Evolutionary conservation across 441 rosid species (phyloP), one percentile per base, ranked within the genome.

Genomic region (Bruguiera hainesii): DNA sequence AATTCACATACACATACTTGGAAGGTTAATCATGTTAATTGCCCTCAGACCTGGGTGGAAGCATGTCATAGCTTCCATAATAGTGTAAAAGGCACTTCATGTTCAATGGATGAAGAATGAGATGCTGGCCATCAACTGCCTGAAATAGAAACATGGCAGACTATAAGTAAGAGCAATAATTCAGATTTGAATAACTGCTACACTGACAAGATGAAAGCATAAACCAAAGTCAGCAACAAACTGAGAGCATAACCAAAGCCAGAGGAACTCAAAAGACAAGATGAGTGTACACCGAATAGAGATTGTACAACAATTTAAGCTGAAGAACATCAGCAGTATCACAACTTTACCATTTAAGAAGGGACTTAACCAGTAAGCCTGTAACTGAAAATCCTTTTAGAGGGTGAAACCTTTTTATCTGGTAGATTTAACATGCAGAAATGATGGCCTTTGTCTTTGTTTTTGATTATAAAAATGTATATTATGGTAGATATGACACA

Each of bases 81-180:
- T 89, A 89, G 71, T 88, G 91, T 66, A 92, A 79, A 73, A 95
- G 97, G 75, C 98, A 87, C 76, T 90, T 92, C 96, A 95, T 75
- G 71, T 90, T 92, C 71, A 89, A 75, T 6, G 95, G 81, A 64
- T 92, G 98, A 76, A 95, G 89, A 81, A 95, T 89, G 72, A 92
- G 76, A 75, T 85, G 90, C 81, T 95, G 98, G 67, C 99, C 99
- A 75, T 95, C 99, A 75, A 78, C 81, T 63, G 86, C 96, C 99
- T 95, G 86, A 70, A 85, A 79, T 52, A 71, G 56, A 77, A 56
- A 79, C 15, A 69, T 18, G 51, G 50, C 30, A 74, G 25, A 63
- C 65, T 29, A 73, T 67, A 42, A 62, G 56, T 31, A 56, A 61
- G 56, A 28, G 56, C 37, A 49, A 35, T 19, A 69, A 65, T 30